These are phyloP conservation scores for Citrullus colocynthis DNA, from an alignment of 306 rosid species.

Conservation along the genomic window DNA sequence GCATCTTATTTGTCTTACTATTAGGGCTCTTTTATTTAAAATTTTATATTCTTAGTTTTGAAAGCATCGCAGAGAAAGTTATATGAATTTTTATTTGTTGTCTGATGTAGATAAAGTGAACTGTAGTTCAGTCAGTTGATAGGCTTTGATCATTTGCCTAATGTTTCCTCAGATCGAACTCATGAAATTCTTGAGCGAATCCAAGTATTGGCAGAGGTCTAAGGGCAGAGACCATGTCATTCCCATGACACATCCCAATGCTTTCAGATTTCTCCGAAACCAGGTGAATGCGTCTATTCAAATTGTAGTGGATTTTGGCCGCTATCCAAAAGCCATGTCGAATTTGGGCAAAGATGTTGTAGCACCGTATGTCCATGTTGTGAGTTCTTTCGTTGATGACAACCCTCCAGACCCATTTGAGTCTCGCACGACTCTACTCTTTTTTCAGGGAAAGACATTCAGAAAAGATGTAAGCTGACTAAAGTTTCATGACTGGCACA, in stretches of 20 bases:
- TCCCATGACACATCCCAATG: constrained; percentile 96
- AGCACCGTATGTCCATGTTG: constrained; percentile 84
- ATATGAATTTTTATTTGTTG: neutral
- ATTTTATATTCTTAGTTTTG: neutral
- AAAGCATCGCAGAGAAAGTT: neutral
- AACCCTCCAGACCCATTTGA: constrained; percentile 59
- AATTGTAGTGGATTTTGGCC: constrained; percentile 94
- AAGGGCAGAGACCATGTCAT: constrained; percentile 82
- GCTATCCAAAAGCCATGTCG: constrained; percentile 61
- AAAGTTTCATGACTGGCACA: constrained; percentile 4
- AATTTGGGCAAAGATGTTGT: constrained; percentile 87
- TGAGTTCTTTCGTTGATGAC: constrained; percentile 65
- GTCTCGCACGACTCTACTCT: constrained; percentile 65
- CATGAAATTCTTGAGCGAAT: constrained; percentile 39
- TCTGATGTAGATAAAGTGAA: neutral
- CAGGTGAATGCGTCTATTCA: constrained; percentile 71
- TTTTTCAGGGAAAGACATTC: constrained; percentile 75
- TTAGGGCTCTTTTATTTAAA: neutral
- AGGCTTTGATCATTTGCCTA: constrained; percentile 9
- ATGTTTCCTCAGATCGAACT: constrained; percentile 57
- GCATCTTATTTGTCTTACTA: neutral
- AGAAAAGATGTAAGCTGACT: constrained; percentile 70
- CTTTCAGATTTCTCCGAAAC: constrained; percentile 78
- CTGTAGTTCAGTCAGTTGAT: neutral
- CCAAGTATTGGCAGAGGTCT: constrained; percentile 74